phyloP scores from a whole-genome alignment of 75 land plant genomes.

The Larix kaempferi region DNA sequence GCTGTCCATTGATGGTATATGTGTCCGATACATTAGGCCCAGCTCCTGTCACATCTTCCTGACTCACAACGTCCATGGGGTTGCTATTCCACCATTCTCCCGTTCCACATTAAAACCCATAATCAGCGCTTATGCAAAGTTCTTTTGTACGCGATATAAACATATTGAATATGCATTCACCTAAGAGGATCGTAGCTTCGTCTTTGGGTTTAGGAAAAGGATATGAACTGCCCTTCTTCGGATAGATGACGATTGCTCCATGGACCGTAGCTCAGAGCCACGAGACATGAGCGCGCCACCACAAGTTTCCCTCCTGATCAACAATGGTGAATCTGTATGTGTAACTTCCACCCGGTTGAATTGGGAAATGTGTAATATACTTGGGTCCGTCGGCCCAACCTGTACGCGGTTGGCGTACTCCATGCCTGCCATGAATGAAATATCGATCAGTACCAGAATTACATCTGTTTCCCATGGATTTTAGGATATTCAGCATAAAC shows the following conservation, averaged over 20 bases:
- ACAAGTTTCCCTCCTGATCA: conserved; percentile 28
- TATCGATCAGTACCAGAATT: too few species aligned
- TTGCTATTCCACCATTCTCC: conserved; percentile 27
- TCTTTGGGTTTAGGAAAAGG: conserved; percentile 29
- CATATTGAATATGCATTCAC: conserved; percentile 6
- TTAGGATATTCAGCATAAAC: too few species aligned
- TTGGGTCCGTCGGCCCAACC: conserved; percentile 49
- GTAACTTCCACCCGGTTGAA: conserved; percentile 21
- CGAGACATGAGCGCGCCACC: conserved; percentile 47
- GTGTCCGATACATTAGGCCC: conserved; percentile 16
- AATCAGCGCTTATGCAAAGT: background rate
- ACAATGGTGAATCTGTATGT: conserved; percentile 17
- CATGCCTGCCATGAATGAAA: conserved; percentile 32
- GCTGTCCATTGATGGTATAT: conserved; percentile 17
- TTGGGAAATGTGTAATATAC: conserved; percentile 47
- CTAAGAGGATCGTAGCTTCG: conserved; percentile 32
- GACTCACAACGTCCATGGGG: conserved; percentile 3
- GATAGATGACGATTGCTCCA: conserved; percentile 34
- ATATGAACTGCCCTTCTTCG: conserved; percentile 8
- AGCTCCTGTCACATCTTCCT: conserved; percentile 1
- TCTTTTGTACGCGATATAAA: background rate
- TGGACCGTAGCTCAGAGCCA: conserved; percentile 49
- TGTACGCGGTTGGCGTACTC: conserved; percentile 31
- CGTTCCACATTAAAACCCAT: background rate
- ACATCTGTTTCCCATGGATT: too few species aligned